These are phyloP conservation scores for Cinnamomum micranthum DNA, from an alignment of 164 flowering plant genomes.

Conservation along the genomic window DNA sequence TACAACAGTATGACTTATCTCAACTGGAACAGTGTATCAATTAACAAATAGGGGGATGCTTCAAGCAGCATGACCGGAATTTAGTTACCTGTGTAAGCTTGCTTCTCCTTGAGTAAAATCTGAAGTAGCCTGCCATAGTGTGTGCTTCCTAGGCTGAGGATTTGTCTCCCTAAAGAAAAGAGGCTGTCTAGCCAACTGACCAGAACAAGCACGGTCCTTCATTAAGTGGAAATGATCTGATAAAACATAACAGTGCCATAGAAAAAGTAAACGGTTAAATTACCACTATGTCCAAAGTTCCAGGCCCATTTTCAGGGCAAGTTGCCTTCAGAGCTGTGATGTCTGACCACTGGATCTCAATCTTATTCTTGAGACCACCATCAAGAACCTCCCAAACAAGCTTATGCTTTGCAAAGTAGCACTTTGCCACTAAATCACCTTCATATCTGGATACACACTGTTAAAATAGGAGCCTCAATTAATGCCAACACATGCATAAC, in stretches of 20 bases:
- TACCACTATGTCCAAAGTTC: slow-evolving; percentile 78
- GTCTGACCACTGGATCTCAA: slow-evolving; percentile 94
- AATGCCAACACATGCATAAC: neutral
- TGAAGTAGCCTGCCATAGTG: slow-evolving; percentile 81
- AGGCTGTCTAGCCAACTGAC: slow-evolving; percentile 73
- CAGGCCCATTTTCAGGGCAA: slow-evolving; percentile 57
- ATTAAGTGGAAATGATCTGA: neutral
- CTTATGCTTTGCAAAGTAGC: slow-evolving; percentile 87
- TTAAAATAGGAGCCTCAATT: neutral
- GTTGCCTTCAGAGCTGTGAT: slow-evolving; percentile 68
- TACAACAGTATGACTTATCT: neutral
- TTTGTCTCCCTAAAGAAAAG: slow-evolving; percentile 84
- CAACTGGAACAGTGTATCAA: too few species aligned
- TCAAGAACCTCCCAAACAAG: slow-evolving; percentile 94
- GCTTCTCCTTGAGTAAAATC: slow-evolving; percentile 86
- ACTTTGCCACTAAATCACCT: slow-evolving; percentile 87
- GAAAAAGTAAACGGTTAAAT: neutral
- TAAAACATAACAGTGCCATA: neutral
- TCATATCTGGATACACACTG: slow-evolving; percentile 80
- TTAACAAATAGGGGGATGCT: neutral
- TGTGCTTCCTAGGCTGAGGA: slow-evolving; percentile 90
- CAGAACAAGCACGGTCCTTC: slow-evolving; percentile 4
- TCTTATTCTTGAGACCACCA: slow-evolving; percentile 82
- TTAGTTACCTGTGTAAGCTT: slow-evolving; percentile 53
- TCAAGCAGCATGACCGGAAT: neutral